Conservation (phyloP, 306 rosid species). For the Begonia peltatifolia region DNA sequence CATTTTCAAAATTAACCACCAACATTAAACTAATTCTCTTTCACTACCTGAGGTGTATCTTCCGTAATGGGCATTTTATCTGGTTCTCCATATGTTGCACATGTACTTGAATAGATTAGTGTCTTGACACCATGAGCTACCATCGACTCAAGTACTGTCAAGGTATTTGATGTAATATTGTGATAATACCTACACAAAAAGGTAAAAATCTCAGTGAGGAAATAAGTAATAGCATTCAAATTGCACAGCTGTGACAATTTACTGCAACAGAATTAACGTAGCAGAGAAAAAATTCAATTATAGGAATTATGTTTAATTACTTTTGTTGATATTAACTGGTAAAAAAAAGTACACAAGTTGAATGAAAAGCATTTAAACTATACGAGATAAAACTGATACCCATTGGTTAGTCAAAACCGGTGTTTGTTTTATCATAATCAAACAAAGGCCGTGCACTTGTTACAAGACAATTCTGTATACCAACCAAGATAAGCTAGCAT, state of each 20-base stretch:
- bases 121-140: constrained; percentile 65
- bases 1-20: background rate
- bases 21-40: too few species aligned
- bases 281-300: too few species aligned
- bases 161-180: constrained; percentile 86
- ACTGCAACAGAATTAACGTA: background rate
- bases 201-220: background rate
- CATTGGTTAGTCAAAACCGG: too few species aligned
- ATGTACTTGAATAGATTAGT: constrained; percentile 86
- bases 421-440: too few species aligned
- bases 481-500: too few species aligned
- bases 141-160: constrained; percentile 75
- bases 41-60: constrained; percentile 59
- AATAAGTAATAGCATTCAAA: background rate
- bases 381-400: too few species aligned
- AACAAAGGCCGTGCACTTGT: too few species aligned
- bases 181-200: constrained; percentile 72
- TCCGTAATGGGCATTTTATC: constrained; percentile 95
- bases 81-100: constrained; percentile 98
- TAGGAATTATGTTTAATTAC: background rate
- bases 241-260: constrained; percentile 15
- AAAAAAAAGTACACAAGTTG: too few species aligned
- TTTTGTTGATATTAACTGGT: too few species aligned
- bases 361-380: too few species aligned
- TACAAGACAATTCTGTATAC: too few species aligned